Evolutionary conservation across 1,284 basidiomycete genomes (phyloP).

Genomic region (Polyporus tsugae): DNA sequence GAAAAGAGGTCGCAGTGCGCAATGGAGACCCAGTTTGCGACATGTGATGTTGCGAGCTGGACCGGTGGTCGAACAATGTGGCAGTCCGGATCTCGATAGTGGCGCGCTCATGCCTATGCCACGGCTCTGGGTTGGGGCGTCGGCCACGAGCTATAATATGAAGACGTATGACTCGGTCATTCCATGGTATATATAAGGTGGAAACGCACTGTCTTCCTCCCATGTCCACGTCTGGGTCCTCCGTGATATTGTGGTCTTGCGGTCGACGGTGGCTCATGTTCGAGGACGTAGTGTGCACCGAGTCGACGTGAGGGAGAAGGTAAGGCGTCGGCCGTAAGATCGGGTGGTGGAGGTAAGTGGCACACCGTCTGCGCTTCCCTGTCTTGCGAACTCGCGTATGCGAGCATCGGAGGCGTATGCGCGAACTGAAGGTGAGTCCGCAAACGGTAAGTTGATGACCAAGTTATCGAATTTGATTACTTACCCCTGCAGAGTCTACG

Average conservation of each 20-base stretch:
- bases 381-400: neutral
- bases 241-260: neutral
- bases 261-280: neutral
- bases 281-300: neutral
- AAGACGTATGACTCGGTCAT: neutral
- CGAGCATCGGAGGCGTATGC: neutral
- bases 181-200: neutral
- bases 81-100: neutral
- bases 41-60: neutral
- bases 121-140: neutral
- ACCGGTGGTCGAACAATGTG: neutral
- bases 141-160: neutral
- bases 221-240: neutral
- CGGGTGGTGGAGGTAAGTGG: neutral
- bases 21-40: neutral
- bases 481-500: neutral
- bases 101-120: neutral
- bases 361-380: neutral
- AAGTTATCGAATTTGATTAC: neutral
- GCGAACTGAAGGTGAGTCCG: neutral
- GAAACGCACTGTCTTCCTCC: neutral
- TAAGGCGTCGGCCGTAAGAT: neutral
- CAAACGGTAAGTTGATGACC: neutral
- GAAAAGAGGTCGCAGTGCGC: neutral
- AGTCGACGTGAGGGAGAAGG: neutral